Base-by-base conservation (phyloP, 2,329 filamentous ascomycete species). In the Ophiosphaerella korrae region DNA sequence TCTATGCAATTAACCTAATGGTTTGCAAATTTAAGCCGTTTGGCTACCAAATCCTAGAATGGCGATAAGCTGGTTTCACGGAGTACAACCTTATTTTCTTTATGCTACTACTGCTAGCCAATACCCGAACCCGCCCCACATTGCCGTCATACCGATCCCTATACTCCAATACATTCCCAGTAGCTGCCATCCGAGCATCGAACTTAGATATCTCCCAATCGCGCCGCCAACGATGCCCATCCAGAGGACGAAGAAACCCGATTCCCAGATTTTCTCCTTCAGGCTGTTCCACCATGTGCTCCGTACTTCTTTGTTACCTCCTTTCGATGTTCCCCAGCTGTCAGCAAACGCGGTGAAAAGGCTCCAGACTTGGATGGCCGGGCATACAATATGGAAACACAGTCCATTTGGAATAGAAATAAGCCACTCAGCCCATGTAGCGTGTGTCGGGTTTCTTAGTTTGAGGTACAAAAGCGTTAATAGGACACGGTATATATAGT, bases 281-380 rank as follows among this genome's bases (percentile, higher is more conserved):
- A 58, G 39, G 18, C 58, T 50, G 26, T 55, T 54, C 34, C 55
- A 58, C 42, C 67, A 65, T 14, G 60, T 53, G 39, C 55, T 45
- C 14, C 16, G 23, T 9, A 26, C 34, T 45, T 72, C 70, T 4
- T 53, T 53, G 26, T 58, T 63, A 14, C 63, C 66, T 3, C 72
- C 59, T 71, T 74, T 74, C 5, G 64, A 55, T 0, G 71, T 74
- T 2, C 71, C 72, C 73, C 71, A 74, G 0, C 67, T 65, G 12
- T 70, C 67, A 16, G 72, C 63, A 11, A 72, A 56, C 4, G 70
- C 53, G 1, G 72, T 75, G 5, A 72, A 13, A 23, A 73, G 48
- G 24, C 66, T 67, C 72, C 72, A 75, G 11, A 67, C 54, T 51
- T 71, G 66, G n/a, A 74, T 67, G 8, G 67, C 69, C 0, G 72